Evolutionary conservation across 306 rosid species (phyloP), one percentile per base, ranked within the genome.

Genomic region (Medicago ruthenica): DNA sequence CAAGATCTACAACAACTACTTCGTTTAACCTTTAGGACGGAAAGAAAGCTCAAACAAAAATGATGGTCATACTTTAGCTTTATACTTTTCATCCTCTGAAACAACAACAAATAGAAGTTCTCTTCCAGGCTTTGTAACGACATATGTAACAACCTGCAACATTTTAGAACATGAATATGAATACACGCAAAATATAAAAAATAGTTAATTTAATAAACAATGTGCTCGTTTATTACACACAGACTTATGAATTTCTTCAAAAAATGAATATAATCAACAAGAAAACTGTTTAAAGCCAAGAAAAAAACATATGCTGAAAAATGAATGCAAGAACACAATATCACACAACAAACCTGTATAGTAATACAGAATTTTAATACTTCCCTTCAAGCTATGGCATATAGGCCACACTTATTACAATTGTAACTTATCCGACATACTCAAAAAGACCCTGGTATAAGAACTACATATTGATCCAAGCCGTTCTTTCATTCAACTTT

Each of bases 11-110:
- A 59, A 75, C 6, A 1, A 22, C 3, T 27, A 72, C 39, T 40
- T 71, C 53, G 59, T 67, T 40, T 61, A 42, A 50, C 11, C n/a
- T 6, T 42, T 21, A 50, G 51, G 76, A 39, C 59, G 44, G 70
- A 76, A 59, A 70, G 57, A 47, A 63, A 67, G 67, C 71, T 15
- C 24, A 37, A 76, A 83, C 31, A 53, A 31, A 71, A 65, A 76
- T 16, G 62, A 47, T 37, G 41, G 41, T 17, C 78, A 14, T 89
- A 75, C 99, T 88, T 95, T 92, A 48, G 99, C 99, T 84, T 92
- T 95, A 92, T 90, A 95, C 83, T 95, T 95, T 82, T 95, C 97
- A 64, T 92, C 99, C 87, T 86, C 93, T n/a, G 97, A 89, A 66
- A 95, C 99, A 83, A 95, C 97, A 11, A 97, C 88, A 76, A 92